Conservation (phyloP, 202 grass and related monocot species). For the Digitaria exilis region DNA sequence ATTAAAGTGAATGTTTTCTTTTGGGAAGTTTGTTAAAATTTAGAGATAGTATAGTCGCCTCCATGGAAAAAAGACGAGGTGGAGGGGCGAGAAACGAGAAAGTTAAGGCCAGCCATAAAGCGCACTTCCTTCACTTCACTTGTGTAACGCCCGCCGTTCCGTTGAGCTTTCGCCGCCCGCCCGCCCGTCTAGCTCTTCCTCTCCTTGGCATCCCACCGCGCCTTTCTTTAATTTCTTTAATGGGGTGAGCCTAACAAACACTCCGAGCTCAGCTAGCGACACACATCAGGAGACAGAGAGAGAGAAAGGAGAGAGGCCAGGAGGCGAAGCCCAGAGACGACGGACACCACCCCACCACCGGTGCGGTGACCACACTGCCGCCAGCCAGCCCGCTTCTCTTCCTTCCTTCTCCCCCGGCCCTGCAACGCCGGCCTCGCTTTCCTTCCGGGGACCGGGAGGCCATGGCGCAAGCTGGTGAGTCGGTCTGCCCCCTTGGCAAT, state of each 20-base stretch:
- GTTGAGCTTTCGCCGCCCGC: constrained; percentile 29
- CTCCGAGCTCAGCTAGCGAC: too few species aligned
- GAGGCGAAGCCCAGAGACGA: neutral
- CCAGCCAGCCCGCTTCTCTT: neutral
- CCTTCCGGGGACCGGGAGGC: constrained; percentile 14
- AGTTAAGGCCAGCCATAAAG: constrained; percentile 48
- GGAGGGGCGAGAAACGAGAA: neutral
- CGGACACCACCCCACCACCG: neutral
- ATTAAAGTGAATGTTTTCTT: too few species aligned
- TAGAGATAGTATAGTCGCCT: neutral
- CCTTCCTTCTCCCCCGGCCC: neutral
- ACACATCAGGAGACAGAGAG: too few species aligned
- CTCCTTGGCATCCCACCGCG: constrained; percentile 28
- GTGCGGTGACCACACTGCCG: constrained; percentile 4
- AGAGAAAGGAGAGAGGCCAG: too few species aligned
- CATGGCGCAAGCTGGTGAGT: constrained; percentile 45
- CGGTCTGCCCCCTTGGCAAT: neutral
- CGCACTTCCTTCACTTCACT: neutral
- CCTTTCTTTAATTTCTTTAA: constrained; percentile 65
- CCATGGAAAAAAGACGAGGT: neutral
- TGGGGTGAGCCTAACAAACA: constrained; percentile 46
- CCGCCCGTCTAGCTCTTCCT: neutral
- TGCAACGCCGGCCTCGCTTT: neutral
- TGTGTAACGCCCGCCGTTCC: constrained; percentile 62
- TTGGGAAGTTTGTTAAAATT: neutral